phyloP scores from a whole-genome alignment of 495 filamentous ascomycete genomes.

The Xylaria palmicola region DNA sequence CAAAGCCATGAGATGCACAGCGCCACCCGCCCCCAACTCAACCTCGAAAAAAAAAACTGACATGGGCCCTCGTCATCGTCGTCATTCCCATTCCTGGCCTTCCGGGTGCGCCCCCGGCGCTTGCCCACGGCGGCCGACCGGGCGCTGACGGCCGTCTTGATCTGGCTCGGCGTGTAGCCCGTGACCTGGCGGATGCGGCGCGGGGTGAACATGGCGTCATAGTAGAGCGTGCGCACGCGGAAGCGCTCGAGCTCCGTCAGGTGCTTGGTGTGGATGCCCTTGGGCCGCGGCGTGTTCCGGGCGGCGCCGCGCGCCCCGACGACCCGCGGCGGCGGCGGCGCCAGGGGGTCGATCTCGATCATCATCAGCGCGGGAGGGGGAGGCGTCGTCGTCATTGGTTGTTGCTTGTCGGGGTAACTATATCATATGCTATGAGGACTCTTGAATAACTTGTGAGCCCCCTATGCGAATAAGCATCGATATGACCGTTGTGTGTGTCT shows the following conservation, averaged over 20 bases:
- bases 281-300: slow-evolving; percentile 23
- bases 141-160: slow-evolving; percentile 28
- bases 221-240: slow-evolving; percentile 29
- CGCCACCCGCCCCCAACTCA: no score
- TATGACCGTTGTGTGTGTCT: no score
- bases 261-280: slow-evolving; percentile 27
- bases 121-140: slow-evolving; percentile 19
- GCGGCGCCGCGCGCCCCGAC: no score
- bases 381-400: not conserved
- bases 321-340: slow-evolving; percentile 9
- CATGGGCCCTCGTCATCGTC: not conserved
- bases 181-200: slow-evolving; percentile 28
- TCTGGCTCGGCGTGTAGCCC: slow-evolving; percentile 28
- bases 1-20: no score
- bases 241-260: slow-evolving; percentile 29
- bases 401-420: no score
- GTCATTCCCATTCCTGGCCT: no score
- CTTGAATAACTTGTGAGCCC: no score
- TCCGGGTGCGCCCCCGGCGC: slow-evolving; percentile 25
- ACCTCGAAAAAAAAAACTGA: not conserved
- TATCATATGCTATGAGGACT: no score
- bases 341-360: not conserved
- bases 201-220: slow-evolving; percentile 25
- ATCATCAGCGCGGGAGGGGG: not conserved
- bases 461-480: no score